These are phyloP conservation scores for Luvunga scandens DNA, from an alignment of 345 rosid species.

Conservation along the genomic window DNA sequence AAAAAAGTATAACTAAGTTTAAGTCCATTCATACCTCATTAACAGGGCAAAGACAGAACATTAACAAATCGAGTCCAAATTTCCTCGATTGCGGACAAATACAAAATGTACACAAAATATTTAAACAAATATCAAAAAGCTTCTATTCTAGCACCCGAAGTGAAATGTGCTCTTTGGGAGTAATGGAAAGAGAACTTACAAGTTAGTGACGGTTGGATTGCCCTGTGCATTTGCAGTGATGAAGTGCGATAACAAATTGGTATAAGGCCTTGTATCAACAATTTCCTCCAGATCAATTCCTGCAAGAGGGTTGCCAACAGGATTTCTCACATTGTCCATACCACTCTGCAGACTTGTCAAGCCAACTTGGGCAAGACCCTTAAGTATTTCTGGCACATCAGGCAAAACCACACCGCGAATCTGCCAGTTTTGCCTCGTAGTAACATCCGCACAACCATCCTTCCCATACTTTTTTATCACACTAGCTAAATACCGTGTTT, in stretches of 20 bases:
- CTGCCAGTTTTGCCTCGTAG: constrained; percentile 98
- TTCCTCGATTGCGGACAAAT: not conserved
- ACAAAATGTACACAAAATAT: not conserved
- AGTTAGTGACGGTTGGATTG: constrained; percentile 65
- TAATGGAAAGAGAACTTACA: constrained; percentile 43
- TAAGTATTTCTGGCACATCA: constrained; percentile 84
- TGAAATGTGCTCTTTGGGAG: not conserved
- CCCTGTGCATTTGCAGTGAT: constrained; percentile 75
- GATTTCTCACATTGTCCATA: constrained; percentile 97
- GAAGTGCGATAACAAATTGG: constrained; percentile 68
- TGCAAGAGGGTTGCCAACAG: constrained; percentile 90
- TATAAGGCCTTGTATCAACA: constrained; percentile 84
- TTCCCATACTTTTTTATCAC: constrained; percentile 82
- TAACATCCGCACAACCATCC: constrained; percentile 95
- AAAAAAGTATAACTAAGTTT: not conserved
- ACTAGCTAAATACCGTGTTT: constrained; percentile 79
- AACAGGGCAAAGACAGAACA: not conserved
- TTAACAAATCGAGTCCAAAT: not conserved
- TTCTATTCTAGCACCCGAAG: not conserved
- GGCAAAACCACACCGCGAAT: constrained; percentile 85
- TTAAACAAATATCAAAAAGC: not conserved
- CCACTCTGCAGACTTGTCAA: constrained; percentile 91
- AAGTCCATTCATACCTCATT: not conserved
- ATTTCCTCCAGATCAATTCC: constrained; percentile 92
- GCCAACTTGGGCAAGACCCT: constrained; percentile 79